Evolutionary conservation across 495 filamentous ascomycete genomes (phyloP).

Genomic region (Letharia columbiana): DNA sequence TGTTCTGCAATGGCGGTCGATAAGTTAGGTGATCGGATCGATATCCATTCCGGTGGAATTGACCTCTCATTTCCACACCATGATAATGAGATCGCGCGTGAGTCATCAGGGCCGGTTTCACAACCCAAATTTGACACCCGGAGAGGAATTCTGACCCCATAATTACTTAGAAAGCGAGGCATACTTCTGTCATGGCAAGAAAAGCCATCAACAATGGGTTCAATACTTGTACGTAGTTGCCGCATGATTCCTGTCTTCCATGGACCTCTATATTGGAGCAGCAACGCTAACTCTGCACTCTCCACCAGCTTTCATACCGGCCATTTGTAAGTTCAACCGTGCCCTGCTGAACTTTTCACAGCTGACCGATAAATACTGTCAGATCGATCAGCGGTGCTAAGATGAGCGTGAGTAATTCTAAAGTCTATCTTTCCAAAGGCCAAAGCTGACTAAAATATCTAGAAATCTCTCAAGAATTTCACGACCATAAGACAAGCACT

Average conservation of each 20-base stretch:
- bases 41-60: slow-evolving; percentile 90
- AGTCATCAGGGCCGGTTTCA: not conserved
- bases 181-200: slow-evolving; percentile 48
- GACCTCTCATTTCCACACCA: slow-evolving; percentile 95
- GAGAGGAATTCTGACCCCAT: not conserved
- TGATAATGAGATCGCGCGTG: slow-evolving; percentile 82
- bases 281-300: not conserved
- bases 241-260: slow-evolving; percentile 36
- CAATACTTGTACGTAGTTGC: slow-evolving; percentile 72
- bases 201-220: slow-evolving; percentile 63
- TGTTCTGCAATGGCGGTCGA: slow-evolving; percentile 95
- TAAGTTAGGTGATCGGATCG: slow-evolving; percentile 70
- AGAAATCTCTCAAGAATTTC: slow-evolving; percentile 90
- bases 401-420: slow-evolving; percentile 50
- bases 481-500: slow-evolving; percentile 87
- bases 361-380: not conserved
- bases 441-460: not conserved
- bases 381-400: slow-evolving; percentile 75
- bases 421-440: not conserved
- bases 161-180: slow-evolving; percentile 61
- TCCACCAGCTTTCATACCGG: not conserved
- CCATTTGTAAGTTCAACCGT: not conserved
- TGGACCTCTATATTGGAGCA: too few species aligned
- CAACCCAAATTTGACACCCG: not conserved
- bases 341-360: not conserved